Evolutionary conservation across 2,329 filamentous ascomycete species (phyloP).

Genomic region (Didymella glomerata): DNA sequence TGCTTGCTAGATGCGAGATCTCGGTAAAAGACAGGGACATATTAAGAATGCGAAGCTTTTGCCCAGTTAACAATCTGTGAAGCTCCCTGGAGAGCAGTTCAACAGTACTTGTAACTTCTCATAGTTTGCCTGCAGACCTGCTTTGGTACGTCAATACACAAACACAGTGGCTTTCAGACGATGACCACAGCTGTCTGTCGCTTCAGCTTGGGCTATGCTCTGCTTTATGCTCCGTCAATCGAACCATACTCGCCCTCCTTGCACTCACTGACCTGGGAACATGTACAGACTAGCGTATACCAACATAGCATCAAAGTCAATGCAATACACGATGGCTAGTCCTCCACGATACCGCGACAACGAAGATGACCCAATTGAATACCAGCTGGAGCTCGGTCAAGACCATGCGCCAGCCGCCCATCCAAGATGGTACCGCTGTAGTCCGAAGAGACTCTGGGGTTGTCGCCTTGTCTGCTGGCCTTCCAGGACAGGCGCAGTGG

Average conservation of each 20-base stretch:
- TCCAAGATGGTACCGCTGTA: conserved; percentile 3
- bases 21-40: not conserved
- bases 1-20: not conserved
- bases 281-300: not conserved
- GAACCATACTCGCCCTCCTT: not conserved
- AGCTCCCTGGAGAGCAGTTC: too few relatives aligned
- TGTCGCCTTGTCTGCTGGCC: too few relatives aligned
- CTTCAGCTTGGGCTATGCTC: not conserved
- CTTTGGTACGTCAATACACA: not conserved
- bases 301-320: not conserved
- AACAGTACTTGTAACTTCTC: not conserved
- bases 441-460: not conserved
- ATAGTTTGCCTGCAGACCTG: not conserved
- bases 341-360: conserved; percentile 2
- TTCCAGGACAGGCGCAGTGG: too few relatives aligned
- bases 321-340: not conserved
- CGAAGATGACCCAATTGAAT: not conserved
- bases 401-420: not conserved
- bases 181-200: not conserved
- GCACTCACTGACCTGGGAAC: not conserved
- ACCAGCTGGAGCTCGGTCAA: not conserved
- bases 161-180: not conserved
- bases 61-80: too few relatives aligned
- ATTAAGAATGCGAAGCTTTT: too few relatives aligned
- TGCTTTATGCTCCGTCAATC: not conserved